Conservation (phyloP, 805 yeast species). For the Candida boleticola region DNA sequence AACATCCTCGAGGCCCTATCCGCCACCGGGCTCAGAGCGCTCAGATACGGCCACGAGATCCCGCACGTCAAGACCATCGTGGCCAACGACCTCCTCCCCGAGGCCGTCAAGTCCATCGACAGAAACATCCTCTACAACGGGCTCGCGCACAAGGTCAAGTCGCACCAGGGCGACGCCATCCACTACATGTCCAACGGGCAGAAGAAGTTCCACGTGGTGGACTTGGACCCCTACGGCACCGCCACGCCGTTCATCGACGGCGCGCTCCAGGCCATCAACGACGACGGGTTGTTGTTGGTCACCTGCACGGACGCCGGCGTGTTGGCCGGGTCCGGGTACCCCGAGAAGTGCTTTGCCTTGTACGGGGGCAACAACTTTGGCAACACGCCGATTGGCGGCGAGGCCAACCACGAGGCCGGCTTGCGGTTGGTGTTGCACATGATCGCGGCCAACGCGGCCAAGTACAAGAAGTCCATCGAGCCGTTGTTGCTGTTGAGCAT, state of each 20-base stretch:
- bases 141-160: constrained; percentile 52
- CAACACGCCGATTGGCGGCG: constrained; percentile 47
- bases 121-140: constrained; percentile 69
- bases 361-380: constrained; percentile 92
- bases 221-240: constrained; percentile 96
- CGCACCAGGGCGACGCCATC: constrained; percentile 90
- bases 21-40: constrained; percentile 93
- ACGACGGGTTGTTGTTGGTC: constrained; percentile 81
- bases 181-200: constrained; percentile 60
- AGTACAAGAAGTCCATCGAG: constrained; percentile 81
- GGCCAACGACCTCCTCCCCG: constrained; percentile 86
- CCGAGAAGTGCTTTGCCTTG: constrained; percentile 92
- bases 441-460: constrained; percentile 82
- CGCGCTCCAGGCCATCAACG: constrained; percentile 79
- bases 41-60: constrained; percentile 89
- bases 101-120: constrained; percentile 80
- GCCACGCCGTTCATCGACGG: constrained; percentile 95
- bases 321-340: constrained; percentile 92
- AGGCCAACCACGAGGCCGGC: constrained; percentile 91
- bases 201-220: constrained; percentile 75
- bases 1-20: constrained; percentile 85
- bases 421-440: constrained; percentile 75
- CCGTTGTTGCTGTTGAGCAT: constrained; percentile 84
- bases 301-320: constrained; percentile 98
- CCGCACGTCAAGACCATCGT: constrained; percentile 70